These are phyloP conservation scores for Sonneratia caseolaris DNA, from an alignment of 345 rosid species.

Conservation along the genomic window DNA sequence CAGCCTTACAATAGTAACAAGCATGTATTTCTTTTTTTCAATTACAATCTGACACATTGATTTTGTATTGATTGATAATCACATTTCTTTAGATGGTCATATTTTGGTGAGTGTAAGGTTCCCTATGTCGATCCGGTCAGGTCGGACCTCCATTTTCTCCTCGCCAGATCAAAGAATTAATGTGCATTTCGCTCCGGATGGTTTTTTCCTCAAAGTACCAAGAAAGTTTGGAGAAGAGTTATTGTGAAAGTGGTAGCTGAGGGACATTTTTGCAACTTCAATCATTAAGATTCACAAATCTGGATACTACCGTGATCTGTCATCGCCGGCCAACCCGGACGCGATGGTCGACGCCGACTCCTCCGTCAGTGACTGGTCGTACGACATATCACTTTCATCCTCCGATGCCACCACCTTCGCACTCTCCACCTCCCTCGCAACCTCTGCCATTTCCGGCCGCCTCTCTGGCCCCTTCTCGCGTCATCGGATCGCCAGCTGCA, in stretches of 20 bases:
- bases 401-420: not conserved
- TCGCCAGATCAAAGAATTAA: too few species aligned
- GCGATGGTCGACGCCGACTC: conserved; percentile 11
- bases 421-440: conserved; percentile 14
- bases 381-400: conserved; percentile 2
- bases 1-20: too few species aligned
- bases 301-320: not conserved
- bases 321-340: conserved; percentile 5
- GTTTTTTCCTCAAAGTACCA: not conserved
- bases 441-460: conserved; percentile 36
- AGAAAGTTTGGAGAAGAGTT: not conserved
- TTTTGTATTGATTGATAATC: too few species aligned
- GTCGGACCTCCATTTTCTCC: too few species aligned
- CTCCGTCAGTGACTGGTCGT: conserved; percentile 7
- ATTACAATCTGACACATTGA: too few species aligned
- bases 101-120: too few species aligned
- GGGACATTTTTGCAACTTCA: not conserved
- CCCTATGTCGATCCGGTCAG: too few species aligned
- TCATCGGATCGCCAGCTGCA: conserved; percentile 38
- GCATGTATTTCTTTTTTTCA: too few species aligned
- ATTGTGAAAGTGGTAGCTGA: not conserved
- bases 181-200: too few species aligned
- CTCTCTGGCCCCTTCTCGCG: conserved; percentile 35
- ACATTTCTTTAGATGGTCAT: too few species aligned
- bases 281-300: not conserved